Evolutionary conservation across 202 grass and related monocot genomes (phyloP).

Genomic region (Panicum hallii): DNA sequence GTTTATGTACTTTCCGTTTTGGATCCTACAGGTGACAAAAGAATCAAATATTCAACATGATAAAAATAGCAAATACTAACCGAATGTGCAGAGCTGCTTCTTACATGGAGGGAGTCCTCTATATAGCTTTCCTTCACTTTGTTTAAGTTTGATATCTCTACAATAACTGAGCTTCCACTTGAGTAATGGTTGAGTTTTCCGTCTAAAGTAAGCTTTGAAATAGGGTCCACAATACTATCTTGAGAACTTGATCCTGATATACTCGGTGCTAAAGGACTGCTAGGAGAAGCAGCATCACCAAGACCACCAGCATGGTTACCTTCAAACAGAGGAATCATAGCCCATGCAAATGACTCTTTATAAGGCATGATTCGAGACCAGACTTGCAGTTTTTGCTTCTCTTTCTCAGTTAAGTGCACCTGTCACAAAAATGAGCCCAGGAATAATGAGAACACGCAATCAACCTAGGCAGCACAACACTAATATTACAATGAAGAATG

Average conservation of each 20-base stretch:
- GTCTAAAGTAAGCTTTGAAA: slow-evolving; percentile 86
- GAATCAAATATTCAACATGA: slow-evolving; percentile 29
- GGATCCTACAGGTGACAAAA: slow-evolving; percentile 70
- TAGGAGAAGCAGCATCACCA: slow-evolving; percentile 77
- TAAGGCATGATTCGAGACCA: slow-evolving; percentile 95
- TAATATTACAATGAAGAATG: slow-evolving; percentile 28
- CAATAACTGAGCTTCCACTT: slow-evolving; percentile 88
- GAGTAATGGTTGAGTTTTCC: slow-evolving; percentile 86
- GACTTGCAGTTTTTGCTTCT: slow-evolving; percentile 97
- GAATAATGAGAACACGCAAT: slow-evolving; percentile 24
- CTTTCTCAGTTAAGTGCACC: slow-evolving; percentile 92
- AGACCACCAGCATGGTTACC: slow-evolving; percentile 66
- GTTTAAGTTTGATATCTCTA: slow-evolving; percentile 96
- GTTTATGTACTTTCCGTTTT: slow-evolving; percentile 98
- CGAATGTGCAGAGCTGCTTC: slow-evolving; percentile 30
- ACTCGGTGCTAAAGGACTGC: slow-evolving; percentile 81
- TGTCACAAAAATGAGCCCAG: slow-evolving; percentile 49
- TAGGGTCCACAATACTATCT: slow-evolving; percentile 78
- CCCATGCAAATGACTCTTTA: slow-evolving; percentile 95
- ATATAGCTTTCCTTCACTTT: slow-evolving; percentile 99
- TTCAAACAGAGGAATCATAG: slow-evolving; percentile 92
- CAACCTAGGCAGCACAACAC: neutral
- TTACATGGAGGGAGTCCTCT: slow-evolving; percentile 95
- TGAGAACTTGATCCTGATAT: slow-evolving; percentile 86
- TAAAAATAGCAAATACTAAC: slow-evolving; percentile 37